phyloP scores from a whole-genome alignment of 108 stramenopile genomes.

The Nitzschia sp. region DNA sequence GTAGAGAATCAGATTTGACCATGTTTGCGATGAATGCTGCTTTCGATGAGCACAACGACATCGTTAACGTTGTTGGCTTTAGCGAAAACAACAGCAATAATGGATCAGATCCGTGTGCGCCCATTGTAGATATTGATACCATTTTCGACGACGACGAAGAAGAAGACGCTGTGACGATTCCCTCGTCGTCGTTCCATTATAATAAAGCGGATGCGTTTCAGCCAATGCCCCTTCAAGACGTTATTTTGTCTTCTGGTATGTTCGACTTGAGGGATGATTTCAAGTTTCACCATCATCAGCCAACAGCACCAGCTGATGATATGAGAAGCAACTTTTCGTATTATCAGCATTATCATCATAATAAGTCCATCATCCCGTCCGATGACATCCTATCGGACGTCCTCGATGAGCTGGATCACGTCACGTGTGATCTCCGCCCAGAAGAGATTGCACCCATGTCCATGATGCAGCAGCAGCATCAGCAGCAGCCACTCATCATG shows the following conservation, averaged over 20 bases:
- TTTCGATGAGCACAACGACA: too few relatives aligned
- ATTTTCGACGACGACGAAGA: background rate
- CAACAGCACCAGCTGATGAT: too few relatives aligned
- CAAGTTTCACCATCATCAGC: too few relatives aligned
- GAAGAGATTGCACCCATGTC: background rate
- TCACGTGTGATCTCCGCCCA: background rate
- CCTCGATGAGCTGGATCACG: conserved; percentile 1
- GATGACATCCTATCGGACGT: background rate
- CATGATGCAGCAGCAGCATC: too few relatives aligned
- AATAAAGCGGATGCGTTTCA: background rate
- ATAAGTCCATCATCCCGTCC: background rate
- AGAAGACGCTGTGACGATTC: background rate
- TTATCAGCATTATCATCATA: too few relatives aligned
- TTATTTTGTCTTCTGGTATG: background rate
- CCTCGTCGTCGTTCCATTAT: background rate
- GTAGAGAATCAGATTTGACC: too few relatives aligned
- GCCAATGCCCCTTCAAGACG: background rate
- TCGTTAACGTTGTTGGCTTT: too few relatives aligned
- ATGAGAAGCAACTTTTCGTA: too few relatives aligned
- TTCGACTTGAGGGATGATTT: background rate
- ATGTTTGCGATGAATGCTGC: too few relatives aligned
- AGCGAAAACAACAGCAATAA: too few relatives aligned
- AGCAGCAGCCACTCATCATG: background rate
- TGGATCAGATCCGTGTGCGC: background rate
- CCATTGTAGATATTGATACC: background rate